Base-by-base conservation (phyloP, 1,139 yeast species). In the Eremothecium sinecaudum region DNA sequence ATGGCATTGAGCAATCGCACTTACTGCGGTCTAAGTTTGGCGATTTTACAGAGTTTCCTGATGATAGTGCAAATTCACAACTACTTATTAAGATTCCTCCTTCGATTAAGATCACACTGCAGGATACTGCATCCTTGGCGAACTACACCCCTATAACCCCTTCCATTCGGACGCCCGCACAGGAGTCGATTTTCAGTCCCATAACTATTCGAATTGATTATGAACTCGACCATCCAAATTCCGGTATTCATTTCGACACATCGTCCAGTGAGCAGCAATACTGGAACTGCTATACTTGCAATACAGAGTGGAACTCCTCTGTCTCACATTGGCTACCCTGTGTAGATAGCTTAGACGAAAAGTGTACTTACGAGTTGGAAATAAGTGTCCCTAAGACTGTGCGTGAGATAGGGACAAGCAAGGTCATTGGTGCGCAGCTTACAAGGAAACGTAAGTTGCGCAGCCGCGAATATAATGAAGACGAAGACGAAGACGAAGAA, bases 281-380 rank as follows among this genome's bases (percentile, higher is more conserved):
- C 27, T 86, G 96, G 93, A 94, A 82, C 51, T 93, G 83, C 1
- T 86, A 80, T 56, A 87, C 98, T 0, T 67, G 74, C 1, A 87
- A 90, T 51, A 68, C 83, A 3, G 87, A 84, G 18, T 62, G 75
- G 31, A 86, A 86, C 14, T 69, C 81, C 6, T 75, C 93, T 10
- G 82, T 97, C 0, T 82, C 95, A 2, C 79, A 86, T 14, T 92
- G 99, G 98, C 81, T 90, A 31, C 99, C 99, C 0, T 92, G 98
- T 53, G 69, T 90, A 4, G 97, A 92, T 47, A 83, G 81, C 31
- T 57, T 86, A 23, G 80, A 90, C 74, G 96, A 86, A 47, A 73
- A 86, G 40, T 79, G 82, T 31, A 81, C 96, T 0, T 92, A 98
- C 98, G 86, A 87, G 40, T 58, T 92, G 11, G 93, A 84, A 48